Percentiles rank a stretch among this genome's conserved stretches.
Evolutionary conservation across 2,329 filamentous ascomycete species (phyloP).

Genomic region (Triangularia verruculosa): DNA sequence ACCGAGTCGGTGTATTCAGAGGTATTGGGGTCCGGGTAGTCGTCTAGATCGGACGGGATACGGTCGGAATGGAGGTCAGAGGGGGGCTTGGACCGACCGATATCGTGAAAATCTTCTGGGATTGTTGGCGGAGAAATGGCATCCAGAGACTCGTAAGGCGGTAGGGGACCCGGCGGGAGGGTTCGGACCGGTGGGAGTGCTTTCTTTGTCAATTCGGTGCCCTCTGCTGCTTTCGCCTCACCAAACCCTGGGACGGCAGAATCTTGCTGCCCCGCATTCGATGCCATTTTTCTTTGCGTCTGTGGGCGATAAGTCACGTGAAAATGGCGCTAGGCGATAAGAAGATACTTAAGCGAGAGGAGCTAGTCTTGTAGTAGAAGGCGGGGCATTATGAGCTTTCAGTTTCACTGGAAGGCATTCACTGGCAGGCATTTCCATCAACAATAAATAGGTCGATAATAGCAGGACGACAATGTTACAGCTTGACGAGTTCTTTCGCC

Average conservation of each 20-base stretch:
- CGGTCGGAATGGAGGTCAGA: neutral
- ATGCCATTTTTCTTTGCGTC: constrained; percentile 27
- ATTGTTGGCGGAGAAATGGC: constrained; percentile 19
- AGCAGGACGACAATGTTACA: neutral
- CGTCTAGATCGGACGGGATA: neutral
- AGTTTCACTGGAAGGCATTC: neutral
- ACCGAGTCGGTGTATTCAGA: constrained; percentile 10
- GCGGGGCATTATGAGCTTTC: constrained; percentile 8
- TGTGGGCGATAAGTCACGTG: constrained; percentile 27
- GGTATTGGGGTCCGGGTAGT: neutral
- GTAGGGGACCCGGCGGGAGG: constrained; percentile 14
- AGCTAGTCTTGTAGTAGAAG: neutral
- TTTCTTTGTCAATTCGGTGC: constrained; percentile 15
- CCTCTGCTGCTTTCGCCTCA: constrained; percentile 11
- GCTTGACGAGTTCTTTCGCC: neutral
- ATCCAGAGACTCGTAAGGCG: constrained; percentile 21
- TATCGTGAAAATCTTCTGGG: constrained; percentile 7
- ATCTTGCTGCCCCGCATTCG: constrained; percentile 28
- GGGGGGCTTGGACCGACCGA: constrained; percentile 1
- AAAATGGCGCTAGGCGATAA: constrained; percentile 4
- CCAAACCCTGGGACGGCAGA: constrained; percentile 19
- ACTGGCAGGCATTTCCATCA: neutral
- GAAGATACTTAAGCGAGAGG: constrained; percentile 17
- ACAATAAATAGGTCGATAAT: neutral
- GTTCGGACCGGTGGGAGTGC: constrained; percentile 17